Evolutionary conservation across 1,139 yeast species (phyloP), one percentile per base, ranked within the genome.

Genomic region (Candida sanyaensis): DNA sequence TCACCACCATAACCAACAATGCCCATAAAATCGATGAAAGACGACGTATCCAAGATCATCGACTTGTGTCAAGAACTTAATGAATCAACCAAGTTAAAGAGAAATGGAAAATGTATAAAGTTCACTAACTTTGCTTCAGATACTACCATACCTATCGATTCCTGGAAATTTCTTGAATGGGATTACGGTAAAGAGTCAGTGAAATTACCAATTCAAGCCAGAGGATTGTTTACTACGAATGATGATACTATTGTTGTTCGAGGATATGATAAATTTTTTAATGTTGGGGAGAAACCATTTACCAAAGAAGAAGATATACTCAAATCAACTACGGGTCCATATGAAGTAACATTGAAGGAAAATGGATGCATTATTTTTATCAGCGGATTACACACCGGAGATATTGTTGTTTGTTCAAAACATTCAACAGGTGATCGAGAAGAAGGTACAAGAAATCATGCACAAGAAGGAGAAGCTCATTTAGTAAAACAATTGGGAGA

Each of bases 231-330:
- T 61, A 88, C 96, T 0, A 51, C 63, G 3, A 65, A 71, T 13
- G 74, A 77, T 37, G 53, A 61, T 11, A 58, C 57, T 21, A 86
- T 95, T 24, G 83, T 82, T 1, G 84, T 86, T 1, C 72, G 99
- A 56, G 99, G 99, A 0, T 95, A 95, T 63, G 95, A 95, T 66
- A 95, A 95, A 68, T 95, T 95, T 64, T 95, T 91, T 77, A 92
- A 88, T 60, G 73, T 90, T 9, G 80, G 75, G 49, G 99, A 95
- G 61, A 75, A 79, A 1, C 57, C 69, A 0, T 57, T 58, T 3
- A 86, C 96, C 0, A 75, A 70, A 46, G 75, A 83, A 72, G 69
- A 67, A 0, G 60, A 62, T 55, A 64, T 92, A 26, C 58, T 63
- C 33, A 49, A 57, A 1, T 60, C 73, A 23, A 86, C 96, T 0